Percentiles rank a stretch among this genome's conserved stretches.
These are phyloP conservation scores for Hirsutella rhossiliensis DNA, from an alignment of 2,329 filamentous ascomycete species.

Conservation along the genomic window DNA sequence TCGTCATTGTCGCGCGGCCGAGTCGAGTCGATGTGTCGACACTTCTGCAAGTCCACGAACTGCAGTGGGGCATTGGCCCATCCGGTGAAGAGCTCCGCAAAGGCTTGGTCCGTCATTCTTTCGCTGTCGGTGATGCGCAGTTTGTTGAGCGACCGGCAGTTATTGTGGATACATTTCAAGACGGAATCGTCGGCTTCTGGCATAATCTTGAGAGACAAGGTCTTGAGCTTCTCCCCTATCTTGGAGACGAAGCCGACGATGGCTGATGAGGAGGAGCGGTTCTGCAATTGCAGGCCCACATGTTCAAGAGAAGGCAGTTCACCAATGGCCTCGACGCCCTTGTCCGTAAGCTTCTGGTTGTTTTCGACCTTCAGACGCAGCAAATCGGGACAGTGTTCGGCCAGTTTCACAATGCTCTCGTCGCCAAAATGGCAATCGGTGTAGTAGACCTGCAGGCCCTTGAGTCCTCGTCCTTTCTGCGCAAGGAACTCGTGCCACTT, in stretches of 20 bases:
- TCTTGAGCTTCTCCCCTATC: slow-evolving; percentile 56
- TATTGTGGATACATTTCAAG: slow-evolving; percentile 56
- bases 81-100: slow-evolving; percentile 56
- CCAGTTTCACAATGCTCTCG: slow-evolving; percentile 50
- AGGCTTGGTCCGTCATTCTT: slow-evolving; percentile 62
- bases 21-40: slow-evolving; percentile 62
- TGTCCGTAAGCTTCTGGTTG: slow-evolving; percentile 61
- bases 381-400: slow-evolving; percentile 53
- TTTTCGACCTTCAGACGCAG: slow-evolving; percentile 67
- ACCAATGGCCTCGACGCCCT: slow-evolving; percentile 53
- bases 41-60: slow-evolving; percentile 64
- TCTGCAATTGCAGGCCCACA: slow-evolving; percentile 58
- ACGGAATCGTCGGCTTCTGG: slow-evolving; percentile 54
- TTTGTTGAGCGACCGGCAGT: slow-evolving; percentile 59
- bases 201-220: slow-evolving; percentile 65
- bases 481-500: slow-evolving; percentile 63
- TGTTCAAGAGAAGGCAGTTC: slow-evolving; percentile 55
- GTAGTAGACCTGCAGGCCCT: slow-evolving; percentile 65
- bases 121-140: slow-evolving; percentile 73
- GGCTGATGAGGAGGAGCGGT: slow-evolving; percentile 40
- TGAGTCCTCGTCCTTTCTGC: slow-evolving; percentile 51
- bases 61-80: slow-evolving; percentile 65
- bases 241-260: slow-evolving; percentile 49
- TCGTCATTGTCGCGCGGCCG: slow-evolving; percentile 54
- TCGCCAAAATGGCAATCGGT: slow-evolving; percentile 76